These are phyloP conservation scores for Rhynchosporium agropyri DNA, from an alignment of 2,329 filamentous ascomycete species.

Conservation along the genomic window DNA sequence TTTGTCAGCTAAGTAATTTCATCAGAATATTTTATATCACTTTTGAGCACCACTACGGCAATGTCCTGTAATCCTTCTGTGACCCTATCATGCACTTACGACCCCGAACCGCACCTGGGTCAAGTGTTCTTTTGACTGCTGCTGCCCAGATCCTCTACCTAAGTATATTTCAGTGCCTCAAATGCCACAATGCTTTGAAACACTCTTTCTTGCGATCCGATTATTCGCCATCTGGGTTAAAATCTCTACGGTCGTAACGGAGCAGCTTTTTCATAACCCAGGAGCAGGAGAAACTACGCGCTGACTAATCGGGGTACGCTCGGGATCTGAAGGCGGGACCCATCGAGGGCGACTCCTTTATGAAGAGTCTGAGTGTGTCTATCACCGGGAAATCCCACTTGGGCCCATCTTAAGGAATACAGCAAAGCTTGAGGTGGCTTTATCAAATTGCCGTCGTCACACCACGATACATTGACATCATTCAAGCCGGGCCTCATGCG, in stretches of 20 bases:
- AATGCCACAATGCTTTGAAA: background rate
- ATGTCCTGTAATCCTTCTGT: too few relatives aligned
- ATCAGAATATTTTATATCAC: too few relatives aligned
- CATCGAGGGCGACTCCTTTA: background rate
- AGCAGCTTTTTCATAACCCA: background rate
- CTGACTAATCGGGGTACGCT: conserved; percentile 22
- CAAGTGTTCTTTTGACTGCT: too few relatives aligned
- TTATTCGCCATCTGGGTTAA: conserved; percentile 12
- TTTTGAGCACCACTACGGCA: too few relatives aligned
- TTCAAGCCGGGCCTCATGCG: conserved; percentile 20
- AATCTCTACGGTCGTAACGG: conserved; percentile 2
- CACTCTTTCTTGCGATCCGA: background rate
- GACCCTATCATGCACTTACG: too few relatives aligned
- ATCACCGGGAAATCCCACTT: background rate
- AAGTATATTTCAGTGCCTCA: background rate
- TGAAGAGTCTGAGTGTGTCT: background rate
- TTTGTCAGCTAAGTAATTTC: too few relatives aligned
- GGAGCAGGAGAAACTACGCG: background rate
- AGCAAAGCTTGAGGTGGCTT: background rate
- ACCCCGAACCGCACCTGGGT: too few relatives aligned
- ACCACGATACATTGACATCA: conserved; percentile 26
- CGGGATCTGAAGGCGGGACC: conserved; percentile 19
- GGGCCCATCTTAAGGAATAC: background rate
- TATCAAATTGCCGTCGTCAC: conserved; percentile 17
- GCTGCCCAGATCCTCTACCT: too few relatives aligned